Percentiles rank a stretch among this genome's conserved stretches.
Conservation (phyloP, 2,329 filamentous ascomycete species). For the Whalleya microplaca region DNA sequence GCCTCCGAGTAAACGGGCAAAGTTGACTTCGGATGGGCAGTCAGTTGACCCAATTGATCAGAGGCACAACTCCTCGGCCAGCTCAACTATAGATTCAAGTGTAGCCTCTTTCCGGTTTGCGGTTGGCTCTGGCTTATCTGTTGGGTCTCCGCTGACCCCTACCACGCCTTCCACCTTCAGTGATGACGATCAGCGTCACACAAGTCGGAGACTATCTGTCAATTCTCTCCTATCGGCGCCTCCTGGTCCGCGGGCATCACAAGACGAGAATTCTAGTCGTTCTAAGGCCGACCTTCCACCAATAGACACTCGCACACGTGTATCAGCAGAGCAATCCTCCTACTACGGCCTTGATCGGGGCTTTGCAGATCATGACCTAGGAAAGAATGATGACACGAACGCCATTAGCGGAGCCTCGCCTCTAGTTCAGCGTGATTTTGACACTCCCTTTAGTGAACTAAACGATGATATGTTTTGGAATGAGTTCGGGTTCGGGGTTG, state of each 20-base stretch:
- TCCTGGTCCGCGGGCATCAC: constrained; percentile 38
- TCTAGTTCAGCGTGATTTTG: constrained; percentile 32
- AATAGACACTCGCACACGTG: constrained; percentile 29
- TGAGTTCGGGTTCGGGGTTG: constrained; percentile 53
- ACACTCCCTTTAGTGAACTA: constrained; percentile 37
- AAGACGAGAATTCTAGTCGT: constrained; percentile 28
- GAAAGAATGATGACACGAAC: constrained; percentile 70
- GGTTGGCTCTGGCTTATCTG: constrained; percentile 31
- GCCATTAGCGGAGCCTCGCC: constrained; percentile 58
- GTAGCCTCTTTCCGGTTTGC: constrained; percentile 31
- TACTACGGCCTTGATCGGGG: constrained; percentile 75
- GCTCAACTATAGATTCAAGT: constrained; percentile 35
- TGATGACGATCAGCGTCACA: constrained; percentile 40
- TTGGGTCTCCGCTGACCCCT: constrained; percentile 45
- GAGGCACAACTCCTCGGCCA: constrained; percentile 36
- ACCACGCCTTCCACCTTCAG: constrained; percentile 44
- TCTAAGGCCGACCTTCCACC: constrained; percentile 30
- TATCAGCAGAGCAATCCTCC: constrained; percentile 44
- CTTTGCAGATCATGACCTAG: constrained; percentile 69
- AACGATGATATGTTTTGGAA: constrained; percentile 40
- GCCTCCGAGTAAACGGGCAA: constrained; percentile 34
- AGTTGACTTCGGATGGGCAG: constrained; percentile 28
- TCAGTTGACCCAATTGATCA: constrained; percentile 29
- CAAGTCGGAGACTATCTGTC: constrained; percentile 57
- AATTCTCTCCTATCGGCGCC: constrained; percentile 64